phyloP scores from a whole-genome alignment of 768 basidiomycete species.

The Symmetrospora coprosmae region DNA sequence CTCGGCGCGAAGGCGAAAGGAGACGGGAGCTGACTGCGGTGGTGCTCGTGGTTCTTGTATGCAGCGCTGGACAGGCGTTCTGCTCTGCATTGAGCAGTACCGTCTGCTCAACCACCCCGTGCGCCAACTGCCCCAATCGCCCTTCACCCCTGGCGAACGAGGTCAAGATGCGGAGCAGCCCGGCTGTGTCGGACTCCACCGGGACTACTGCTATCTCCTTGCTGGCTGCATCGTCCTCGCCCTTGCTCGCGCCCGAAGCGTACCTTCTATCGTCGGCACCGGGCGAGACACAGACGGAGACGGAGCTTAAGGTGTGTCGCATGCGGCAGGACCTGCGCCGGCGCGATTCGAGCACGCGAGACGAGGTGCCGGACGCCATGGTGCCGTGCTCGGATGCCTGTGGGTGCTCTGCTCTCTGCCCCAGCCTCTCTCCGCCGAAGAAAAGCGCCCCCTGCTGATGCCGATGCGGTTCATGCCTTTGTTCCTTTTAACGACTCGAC shows the following conservation, averaged over 20 bases:
- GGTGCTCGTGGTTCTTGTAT: background rate
- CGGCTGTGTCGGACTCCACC: conserved; percentile 32
- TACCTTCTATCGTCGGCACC: background rate
- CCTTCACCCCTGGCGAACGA: conserved; percentile 4
- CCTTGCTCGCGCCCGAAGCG: background rate
- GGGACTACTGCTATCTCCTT: conserved; percentile 23
- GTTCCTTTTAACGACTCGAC: background rate
- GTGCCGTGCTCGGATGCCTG: conserved; percentile 53
- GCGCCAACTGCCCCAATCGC: conserved; percentile 45
- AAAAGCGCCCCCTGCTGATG: background rate
- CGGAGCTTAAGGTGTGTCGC: too few species aligned
- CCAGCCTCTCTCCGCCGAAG: background rate
- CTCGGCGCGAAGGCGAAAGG: background rate
- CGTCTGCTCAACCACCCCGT: conserved; percentile 45
- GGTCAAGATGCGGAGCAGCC: too few species aligned
- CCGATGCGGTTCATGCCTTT: background rate
- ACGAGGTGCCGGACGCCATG: conserved; percentile 38
- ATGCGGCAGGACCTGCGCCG: conserved; percentile 25
- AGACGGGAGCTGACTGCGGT: background rate
- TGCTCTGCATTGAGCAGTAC: conserved; percentile 38
- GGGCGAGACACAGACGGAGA: too few species aligned
- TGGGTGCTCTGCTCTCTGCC: conserved; percentile 9
- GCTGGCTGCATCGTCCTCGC: conserved; percentile 18
- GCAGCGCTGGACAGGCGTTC: conserved; percentile 17
- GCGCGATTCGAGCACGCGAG: conserved; percentile 24